Conservation (phyloP, 768 basidiomycete species). For the Baorangia bicolor region DNA sequence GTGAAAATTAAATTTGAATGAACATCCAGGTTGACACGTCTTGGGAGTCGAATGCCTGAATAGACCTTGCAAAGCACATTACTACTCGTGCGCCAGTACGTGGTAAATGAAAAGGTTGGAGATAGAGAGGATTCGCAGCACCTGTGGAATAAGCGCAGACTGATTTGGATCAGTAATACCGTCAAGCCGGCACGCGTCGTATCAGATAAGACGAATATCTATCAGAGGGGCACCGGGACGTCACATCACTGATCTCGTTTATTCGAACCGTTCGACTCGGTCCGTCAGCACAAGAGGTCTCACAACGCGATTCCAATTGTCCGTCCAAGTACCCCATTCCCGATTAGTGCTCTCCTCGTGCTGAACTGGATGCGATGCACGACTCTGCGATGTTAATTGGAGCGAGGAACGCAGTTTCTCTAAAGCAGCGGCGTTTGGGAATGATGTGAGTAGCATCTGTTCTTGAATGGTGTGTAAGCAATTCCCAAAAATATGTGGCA, state of each 20-base stretch:
- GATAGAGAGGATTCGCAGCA: not conserved
- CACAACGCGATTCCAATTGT: constrained; percentile 78
- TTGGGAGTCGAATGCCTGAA: not conserved
- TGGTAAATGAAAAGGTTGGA: not conserved
- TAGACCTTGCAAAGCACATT: not conserved
- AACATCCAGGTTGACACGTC: not conserved
- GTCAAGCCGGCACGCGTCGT: not conserved
- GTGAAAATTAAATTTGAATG: not conserved
- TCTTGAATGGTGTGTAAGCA: not conserved
- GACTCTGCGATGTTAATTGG: constrained; percentile 29
- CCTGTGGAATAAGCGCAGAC: not conserved
- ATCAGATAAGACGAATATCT: not conserved
- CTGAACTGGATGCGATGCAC: constrained; percentile 16
- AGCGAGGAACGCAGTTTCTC: constrained; percentile 53
- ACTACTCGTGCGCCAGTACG: not conserved
- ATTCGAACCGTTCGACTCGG: constrained; percentile 25
- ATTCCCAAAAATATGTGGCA: not conserved
- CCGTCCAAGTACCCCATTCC: constrained; percentile 78
- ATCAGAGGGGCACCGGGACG: not conserved
- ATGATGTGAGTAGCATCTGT: constrained; percentile 58
- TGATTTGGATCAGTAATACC: not conserved
- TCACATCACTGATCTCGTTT: not conserved
- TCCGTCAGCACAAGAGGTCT: constrained; percentile 51
- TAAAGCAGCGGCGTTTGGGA: constrained; percentile 57
- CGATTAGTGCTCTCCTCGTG: constrained; percentile 33